Evolutionary conservation across 768 basidiomycete species (phyloP), one percentile per base, ranked within the genome.

Genomic region (Russula griseocarnosa): DNA sequence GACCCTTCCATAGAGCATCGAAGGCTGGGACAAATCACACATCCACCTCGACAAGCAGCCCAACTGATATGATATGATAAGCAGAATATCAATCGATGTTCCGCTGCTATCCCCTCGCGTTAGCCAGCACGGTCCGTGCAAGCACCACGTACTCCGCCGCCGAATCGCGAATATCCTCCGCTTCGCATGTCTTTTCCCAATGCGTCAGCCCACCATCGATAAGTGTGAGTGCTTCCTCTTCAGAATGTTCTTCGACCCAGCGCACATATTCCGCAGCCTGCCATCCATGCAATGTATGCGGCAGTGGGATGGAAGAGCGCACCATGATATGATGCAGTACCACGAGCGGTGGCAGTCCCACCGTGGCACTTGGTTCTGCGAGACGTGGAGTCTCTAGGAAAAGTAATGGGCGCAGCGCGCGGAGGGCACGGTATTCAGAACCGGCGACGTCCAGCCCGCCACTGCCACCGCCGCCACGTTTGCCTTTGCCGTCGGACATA

Each of bases 231-330:
- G 88, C 83, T 72, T 98, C 96, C 63, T 81, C 82, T 64, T 87
- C 85, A 2, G 85, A 79, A 71, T 98, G 97, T 72, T 97, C 95
- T 63, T 92, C 89, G 14, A 98, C 81, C 94, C 95, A 99, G 50
- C 92, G 84, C 55, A 97, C 91, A 74, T 99, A 99, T 77, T 98
- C 97, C 4, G 88, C 82, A 72, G 98, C 94, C 62, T 91, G 88
- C 96, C 97, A 98, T 0, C 90, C 88, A 71, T 98, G 94, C 60
- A 94, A 74, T 55, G 83, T 81, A 73, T 99, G 93, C 11, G 97
- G 96, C 44, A 98, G 80, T 6, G 89, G 83, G 59, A 92, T 80
- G 0, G 90, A 87, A 2, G 92, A 92, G 11, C 92, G 86, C 28
- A 98, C 94, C 38, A 97, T 80, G 69, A 97, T 88, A 67, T 97